Percentiles rank a stretch among this genome's conserved stretches.
These are phyloP conservation scores for Brettanomyces anomalus DNA, from an alignment of 805 yeast genomes.

Conservation along the genomic window DNA sequence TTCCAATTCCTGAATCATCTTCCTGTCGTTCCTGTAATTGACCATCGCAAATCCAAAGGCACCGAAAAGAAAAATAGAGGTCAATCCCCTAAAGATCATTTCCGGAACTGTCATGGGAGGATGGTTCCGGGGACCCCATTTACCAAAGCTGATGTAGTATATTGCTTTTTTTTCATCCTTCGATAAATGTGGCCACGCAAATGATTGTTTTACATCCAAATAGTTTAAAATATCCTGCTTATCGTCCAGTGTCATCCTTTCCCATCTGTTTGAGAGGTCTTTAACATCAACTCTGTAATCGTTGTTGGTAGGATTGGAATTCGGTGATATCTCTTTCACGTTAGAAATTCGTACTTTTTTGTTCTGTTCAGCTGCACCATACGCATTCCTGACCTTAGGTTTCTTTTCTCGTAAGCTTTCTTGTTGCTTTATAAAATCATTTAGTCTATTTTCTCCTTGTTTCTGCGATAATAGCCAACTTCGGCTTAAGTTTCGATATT, in stretches of 20 bases:
- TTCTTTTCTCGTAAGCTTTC: not conserved
- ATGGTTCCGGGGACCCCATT: slow-evolving; percentile 51
- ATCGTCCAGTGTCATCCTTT: slow-evolving; percentile 22
- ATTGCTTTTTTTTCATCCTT: slow-evolving; percentile 49
- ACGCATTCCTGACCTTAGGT: not conserved
- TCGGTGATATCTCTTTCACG: slow-evolving; percentile 2
- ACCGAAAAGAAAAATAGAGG: slow-evolving; percentile 24
- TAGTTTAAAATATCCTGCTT: slow-evolving; percentile 28
- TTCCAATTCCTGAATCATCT: slow-evolving; percentile 9
- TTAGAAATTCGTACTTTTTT: not conserved
- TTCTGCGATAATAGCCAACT: no score
- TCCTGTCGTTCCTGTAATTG: slow-evolving; percentile 24
- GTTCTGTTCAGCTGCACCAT: not conserved
- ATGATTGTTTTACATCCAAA: slow-evolving; percentile 27
- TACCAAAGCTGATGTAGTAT: slow-evolving; percentile 49
- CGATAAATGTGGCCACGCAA: slow-evolving; percentile 31
- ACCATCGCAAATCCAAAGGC: slow-evolving; percentile 26
- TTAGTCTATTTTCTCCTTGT: no score
- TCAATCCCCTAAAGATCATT: slow-evolving; percentile 24
- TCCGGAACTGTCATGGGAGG: slow-evolving; percentile 22
- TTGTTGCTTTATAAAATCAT: not conserved
- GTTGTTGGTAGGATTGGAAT: slow-evolving; percentile 14
- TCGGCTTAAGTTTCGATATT: no score
- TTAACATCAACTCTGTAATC: slow-evolving; percentile 24
- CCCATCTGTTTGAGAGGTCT: slow-evolving; percentile 26